Evolutionary conservation across 352 stramenopile species (phyloP), one percentile per base, ranked within the genome.

Genomic region (Phytophthora lateralis): DNA sequence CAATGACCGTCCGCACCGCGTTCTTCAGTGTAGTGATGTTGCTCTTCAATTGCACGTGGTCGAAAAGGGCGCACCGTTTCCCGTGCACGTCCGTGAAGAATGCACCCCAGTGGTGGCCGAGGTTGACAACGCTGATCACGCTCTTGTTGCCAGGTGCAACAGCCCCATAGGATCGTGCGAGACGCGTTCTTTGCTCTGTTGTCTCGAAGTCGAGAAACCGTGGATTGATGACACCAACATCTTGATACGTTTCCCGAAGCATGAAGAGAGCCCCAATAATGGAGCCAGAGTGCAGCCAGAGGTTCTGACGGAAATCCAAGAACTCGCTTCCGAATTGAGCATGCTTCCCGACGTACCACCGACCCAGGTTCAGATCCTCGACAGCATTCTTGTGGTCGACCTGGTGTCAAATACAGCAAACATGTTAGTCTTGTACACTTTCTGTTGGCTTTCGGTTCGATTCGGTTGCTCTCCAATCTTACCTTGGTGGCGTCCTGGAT

Each of bases 401-500:
- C 45, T 50, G 50, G 15, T 14, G 12, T 24, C 37, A 24, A 24
- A 43, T 24, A 24, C 0, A 24, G 4, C 15, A 6, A 17, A 15
- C 2, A 17, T 17, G 6, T 11, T 18, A 18, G 5, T 42, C 42
- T 30, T 24, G 54, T 55, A 14, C 9, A 18, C 2, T 34, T 60
- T 62, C 34, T 14, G 55, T 49, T 4, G 24, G 20, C 8, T 32
- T 43, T 49, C 6, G 12, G 15, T 30, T 17, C 29, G 30, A 42
- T 15, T 38, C n/a, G n/a, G n/a, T n/a, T n/a, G n/a, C n/a, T n/a
- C n/a, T n/a, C n/a, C n/a, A n/a, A n/a, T 38, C 8, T 15, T 38
- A 63, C 55, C 27, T 63, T 55, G 6, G 44, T 55, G 3, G 17
- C 34, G 34, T 41, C 11, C 11, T n/a, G 11, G 14, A n/a, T 46